A percentile compares a stretch with the other conserved stretches of the same genome.
These are phyloP conservation scores for Penicillium sp. DNA, from an alignment of 2,329 filamentous ascomycete genomes.

Conservation along the genomic window DNA sequence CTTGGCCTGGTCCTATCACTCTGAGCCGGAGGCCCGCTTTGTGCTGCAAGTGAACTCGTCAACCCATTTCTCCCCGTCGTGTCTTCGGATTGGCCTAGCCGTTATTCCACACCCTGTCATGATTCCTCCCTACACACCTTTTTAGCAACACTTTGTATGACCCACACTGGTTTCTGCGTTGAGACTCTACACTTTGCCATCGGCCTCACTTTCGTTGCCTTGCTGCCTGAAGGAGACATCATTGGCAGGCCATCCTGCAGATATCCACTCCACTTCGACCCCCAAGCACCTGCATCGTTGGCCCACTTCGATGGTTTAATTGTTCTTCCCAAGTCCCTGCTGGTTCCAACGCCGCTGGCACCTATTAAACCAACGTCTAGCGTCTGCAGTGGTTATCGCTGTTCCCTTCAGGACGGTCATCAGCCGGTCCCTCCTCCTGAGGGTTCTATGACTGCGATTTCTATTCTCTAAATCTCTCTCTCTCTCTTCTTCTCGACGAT, in stretches of 20 bases:
- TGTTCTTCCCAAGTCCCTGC: conserved; percentile 12
- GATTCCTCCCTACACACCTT: neutral
- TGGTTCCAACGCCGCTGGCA: conserved; percentile 5
- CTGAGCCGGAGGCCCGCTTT: conserved; percentile 4
- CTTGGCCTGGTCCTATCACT: conserved; percentile 6
- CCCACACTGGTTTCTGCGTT: no score
- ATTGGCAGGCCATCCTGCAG: conserved; percentile 26
- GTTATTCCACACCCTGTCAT: no score
- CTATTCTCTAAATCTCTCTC: no score
- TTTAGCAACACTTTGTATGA: no score
- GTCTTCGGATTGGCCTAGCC: conserved; percentile 14
- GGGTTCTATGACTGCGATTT: conserved; percentile 6
- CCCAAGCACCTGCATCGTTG: conserved; percentile 26
- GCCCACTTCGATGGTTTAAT: conserved; percentile 18
- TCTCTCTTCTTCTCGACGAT: no score
- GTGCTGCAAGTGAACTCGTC: conserved; percentile 8
- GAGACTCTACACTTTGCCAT: no score
- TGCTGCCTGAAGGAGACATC: conserved; percentile 9
- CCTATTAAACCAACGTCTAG: conserved; percentile 11
- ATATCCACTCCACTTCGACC: conserved; percentile 22
- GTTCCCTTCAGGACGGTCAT: conserved; percentile 5
- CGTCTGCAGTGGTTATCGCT: conserved; percentile 2
- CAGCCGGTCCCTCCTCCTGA: conserved; percentile 3
- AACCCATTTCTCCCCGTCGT: conserved; percentile 10
- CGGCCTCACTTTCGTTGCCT: conserved; percentile 11